Conservation (phyloP, 805 yeast species). For the Candida coquimbonensis region DNA sequence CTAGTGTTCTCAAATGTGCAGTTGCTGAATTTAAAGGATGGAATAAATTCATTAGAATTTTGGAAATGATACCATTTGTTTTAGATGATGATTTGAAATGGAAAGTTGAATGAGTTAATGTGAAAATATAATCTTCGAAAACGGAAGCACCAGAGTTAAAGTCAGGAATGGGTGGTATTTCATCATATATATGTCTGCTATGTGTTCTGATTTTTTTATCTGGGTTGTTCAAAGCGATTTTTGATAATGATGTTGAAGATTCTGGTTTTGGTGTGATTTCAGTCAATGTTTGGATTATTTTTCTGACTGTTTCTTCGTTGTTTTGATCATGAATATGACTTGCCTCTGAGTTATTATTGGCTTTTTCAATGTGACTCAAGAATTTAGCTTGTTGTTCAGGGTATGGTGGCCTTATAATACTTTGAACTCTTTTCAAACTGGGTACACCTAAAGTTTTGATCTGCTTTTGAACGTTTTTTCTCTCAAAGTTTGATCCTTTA, state of each 20-base stretch:
- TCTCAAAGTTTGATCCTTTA: slow-evolving; percentile 24
- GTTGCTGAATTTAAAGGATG: slow-evolving; percentile 32
- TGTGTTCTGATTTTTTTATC: background rate
- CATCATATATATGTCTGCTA: slow-evolving; percentile 21
- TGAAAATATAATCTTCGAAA: slow-evolving; percentile 29
- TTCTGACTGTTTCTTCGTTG: slow-evolving; percentile 15
- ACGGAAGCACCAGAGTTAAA: slow-evolving; percentile 19
- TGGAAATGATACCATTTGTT: slow-evolving; percentile 31
- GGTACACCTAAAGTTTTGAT: slow-evolving; percentile 23
- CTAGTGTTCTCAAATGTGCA: slow-evolving; percentile 22
- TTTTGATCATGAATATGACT: slow-evolving; percentile 10
- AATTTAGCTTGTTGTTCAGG: slow-evolving; percentile 14
- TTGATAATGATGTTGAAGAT: slow-evolving; percentile 8
- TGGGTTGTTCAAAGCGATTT: slow-evolving; percentile 7
- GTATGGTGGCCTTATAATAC: slow-evolving; percentile 7
- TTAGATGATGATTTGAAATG: slow-evolving; percentile 30
- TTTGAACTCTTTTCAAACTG: slow-evolving; percentile 21
- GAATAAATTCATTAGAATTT: slow-evolving; percentile 31
- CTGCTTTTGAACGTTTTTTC: slow-evolving; percentile 22
- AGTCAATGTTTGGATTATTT: slow-evolving; percentile 20
- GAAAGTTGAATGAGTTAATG: slow-evolving; percentile 31
- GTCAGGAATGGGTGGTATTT: slow-evolving; percentile 31
- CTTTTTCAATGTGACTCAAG: slow-evolving; percentile 4
- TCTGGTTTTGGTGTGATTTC: slow-evolving; percentile 19
- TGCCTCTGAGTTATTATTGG: slow-evolving; percentile 1